Conservation (phyloP, 208 protist genomes). For the Dictyostelium gargantuum region DNA sequence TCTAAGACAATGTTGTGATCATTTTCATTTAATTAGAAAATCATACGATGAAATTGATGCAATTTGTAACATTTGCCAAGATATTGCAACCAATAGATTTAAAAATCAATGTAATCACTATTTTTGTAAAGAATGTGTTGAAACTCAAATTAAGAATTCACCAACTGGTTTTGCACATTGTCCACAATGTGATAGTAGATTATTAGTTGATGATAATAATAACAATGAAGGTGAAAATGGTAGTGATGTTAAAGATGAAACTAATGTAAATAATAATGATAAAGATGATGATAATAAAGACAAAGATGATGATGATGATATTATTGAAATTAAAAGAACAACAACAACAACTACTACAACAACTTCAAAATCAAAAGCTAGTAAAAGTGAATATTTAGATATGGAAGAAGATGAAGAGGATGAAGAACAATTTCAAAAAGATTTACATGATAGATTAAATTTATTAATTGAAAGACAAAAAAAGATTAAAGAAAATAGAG, state of each 20-base stretch:
- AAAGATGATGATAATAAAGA: not conserved
- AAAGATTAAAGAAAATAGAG: slow-evolving; percentile 41
- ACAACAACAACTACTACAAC: not conserved
- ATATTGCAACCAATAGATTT: not conserved
- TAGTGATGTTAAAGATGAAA: not conserved
- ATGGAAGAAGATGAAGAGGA: not conserved
- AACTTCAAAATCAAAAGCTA: not conserved
- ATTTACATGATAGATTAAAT: not conserved
- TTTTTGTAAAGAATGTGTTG: slow-evolving; percentile 26
- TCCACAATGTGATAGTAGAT: not conserved
- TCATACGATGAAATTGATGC: not conserved
- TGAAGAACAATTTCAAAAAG: not conserved
- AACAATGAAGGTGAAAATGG: not conserved
- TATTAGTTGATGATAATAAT: not conserved
- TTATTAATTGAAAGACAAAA: not conserved
- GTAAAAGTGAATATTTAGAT: not conserved
- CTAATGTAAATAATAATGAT: not conserved
- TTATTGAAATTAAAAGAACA: not conserved
- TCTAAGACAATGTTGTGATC: slow-evolving; percentile 67
- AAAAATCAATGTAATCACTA: not conserved
- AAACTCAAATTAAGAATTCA: not conserved
- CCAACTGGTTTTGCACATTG: not conserved
- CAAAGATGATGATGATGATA: not conserved
- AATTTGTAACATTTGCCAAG: not conserved
- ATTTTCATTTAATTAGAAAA: slow-evolving; percentile 20